Percentiles rank a stretch among this genome's conserved stretches.
These are phyloP conservation scores for Trichophyton benhamiae DNA, from an alignment of 2,329 filamentous ascomycete genomes.

Conservation along the genomic window DNA sequence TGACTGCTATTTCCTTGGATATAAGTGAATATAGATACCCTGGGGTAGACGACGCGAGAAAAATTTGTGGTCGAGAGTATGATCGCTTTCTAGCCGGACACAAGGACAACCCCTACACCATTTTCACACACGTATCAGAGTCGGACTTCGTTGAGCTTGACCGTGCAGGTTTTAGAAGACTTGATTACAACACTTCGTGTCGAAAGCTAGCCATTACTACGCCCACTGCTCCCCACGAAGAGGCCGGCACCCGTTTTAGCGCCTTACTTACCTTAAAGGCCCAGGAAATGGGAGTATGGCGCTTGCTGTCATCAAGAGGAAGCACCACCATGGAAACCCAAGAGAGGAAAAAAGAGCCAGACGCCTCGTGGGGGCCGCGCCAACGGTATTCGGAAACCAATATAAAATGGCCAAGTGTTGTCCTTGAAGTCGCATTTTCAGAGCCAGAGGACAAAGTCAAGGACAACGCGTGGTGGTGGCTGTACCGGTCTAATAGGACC, in stretches of 20 bases:
- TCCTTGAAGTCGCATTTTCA: constrained; percentile 5
- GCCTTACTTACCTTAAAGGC: neutral
- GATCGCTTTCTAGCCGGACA: neutral
- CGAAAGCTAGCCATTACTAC: neutral
- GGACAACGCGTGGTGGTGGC: constrained; percentile 6
- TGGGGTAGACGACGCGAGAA: neutral
- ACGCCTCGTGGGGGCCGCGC: neutral
- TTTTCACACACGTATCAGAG: neutral
- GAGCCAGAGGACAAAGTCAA: constrained; percentile 2
- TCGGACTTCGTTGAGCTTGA: neutral
- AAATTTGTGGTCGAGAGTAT: neutral
- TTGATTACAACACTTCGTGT: neutral
- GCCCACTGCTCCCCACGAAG: neutral
- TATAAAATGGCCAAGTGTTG: constrained; percentile 3
- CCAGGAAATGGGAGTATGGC: neutral
- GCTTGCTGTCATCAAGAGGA: neutral
- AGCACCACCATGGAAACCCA: neutral
- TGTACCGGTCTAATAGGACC: neutral
- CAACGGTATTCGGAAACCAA: neutral
- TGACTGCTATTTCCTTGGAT: neutral
- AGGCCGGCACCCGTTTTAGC: neutral
- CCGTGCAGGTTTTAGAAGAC: neutral
- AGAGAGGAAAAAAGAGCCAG: neutral
- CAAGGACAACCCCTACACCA: neutral
- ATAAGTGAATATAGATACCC: neutral